Percentiles rank a stretch among this genome's conserved stretches.
Evolutionary conservation across 441 rosid species (phyloP).

Genomic region (Mallotus japonicus): DNA sequence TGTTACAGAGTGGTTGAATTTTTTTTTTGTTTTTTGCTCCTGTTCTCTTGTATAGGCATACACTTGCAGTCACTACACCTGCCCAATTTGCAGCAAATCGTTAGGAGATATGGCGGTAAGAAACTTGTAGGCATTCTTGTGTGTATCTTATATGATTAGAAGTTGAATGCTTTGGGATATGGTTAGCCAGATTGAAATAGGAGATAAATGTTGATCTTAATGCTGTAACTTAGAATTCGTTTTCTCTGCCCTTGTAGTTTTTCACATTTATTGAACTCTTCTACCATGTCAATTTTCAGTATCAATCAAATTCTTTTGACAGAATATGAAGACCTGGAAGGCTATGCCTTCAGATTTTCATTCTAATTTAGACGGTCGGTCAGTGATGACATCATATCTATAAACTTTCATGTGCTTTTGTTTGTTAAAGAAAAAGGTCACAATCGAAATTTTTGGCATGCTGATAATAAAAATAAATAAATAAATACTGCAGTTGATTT

Average conservation of each 20-base stretch:
- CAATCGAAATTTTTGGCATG: neutral
- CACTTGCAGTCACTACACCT: conserved; percentile 67
- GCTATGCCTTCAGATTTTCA: conserved; percentile 7
- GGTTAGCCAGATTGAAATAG: neutral
- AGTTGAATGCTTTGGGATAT: neutral
- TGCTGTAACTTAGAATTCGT: neutral
- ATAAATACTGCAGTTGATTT: neutral
- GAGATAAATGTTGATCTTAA: neutral
- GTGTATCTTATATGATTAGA: neutral
- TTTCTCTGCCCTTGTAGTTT: neutral
- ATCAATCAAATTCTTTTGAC: neutral
- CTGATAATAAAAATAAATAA: too few relatives aligned
- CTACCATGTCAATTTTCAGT: neutral
- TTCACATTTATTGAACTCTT: neutral
- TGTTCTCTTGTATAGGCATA: conserved; percentile 44
- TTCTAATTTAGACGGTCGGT: neutral
- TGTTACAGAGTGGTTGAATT: neutral
- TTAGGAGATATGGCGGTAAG: conserved; percentile 77
- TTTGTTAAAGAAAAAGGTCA: neutral
- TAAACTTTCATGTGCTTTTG: neutral
- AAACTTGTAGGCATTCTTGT: neutral
- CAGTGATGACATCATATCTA: neutral
- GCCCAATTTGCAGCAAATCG: conserved; percentile 73
- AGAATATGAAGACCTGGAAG: neutral
- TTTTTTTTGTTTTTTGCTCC: conserved; percentile 1